phyloP scores from a whole-genome alignment of 306 rosid genomes.

The Cucurbita ficifolia region DNA sequence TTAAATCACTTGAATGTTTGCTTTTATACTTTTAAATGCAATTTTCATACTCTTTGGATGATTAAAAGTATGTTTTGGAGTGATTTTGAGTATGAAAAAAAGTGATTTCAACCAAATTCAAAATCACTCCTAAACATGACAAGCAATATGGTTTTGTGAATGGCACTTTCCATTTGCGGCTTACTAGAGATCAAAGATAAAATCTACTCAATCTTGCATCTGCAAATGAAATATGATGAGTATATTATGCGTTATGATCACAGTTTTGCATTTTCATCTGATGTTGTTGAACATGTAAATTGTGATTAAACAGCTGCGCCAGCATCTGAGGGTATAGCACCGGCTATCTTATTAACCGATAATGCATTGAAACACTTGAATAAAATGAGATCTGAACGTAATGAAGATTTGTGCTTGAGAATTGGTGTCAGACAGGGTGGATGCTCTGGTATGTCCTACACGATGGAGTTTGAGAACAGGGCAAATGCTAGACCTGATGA shows the following conservation, averaged over 20 bases:
- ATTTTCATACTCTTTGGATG: neutral
- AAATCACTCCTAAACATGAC: neutral
- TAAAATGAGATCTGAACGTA: constrained; percentile 71
- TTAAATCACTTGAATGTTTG: neutral
- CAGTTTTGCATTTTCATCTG: neutral
- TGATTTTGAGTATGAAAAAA: neutral
- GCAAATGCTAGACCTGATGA: constrained; percentile 64
- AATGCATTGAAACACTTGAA: constrained; percentile 83
- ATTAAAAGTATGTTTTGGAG: neutral
- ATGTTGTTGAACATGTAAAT: neutral
- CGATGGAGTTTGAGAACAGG: constrained; percentile 77
- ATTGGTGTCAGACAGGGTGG: constrained; percentile 98
- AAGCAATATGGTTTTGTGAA: neutral
- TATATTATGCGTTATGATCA: neutral
- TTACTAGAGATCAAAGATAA: neutral
- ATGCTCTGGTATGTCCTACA: constrained; percentile 96
- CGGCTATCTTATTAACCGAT: constrained; percentile 41
- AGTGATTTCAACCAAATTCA: neutral
- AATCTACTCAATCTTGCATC: neutral
- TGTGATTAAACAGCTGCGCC: constrained; percentile 26
- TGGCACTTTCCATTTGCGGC: neutral
- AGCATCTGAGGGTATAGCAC: constrained; percentile 25
- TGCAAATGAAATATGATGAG: neutral
- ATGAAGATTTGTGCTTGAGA: constrained; percentile 68
- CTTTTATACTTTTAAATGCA: neutral